Conservation (phyloP, 345 rosid genomes). For the Limnanthes douglasii region DNA sequence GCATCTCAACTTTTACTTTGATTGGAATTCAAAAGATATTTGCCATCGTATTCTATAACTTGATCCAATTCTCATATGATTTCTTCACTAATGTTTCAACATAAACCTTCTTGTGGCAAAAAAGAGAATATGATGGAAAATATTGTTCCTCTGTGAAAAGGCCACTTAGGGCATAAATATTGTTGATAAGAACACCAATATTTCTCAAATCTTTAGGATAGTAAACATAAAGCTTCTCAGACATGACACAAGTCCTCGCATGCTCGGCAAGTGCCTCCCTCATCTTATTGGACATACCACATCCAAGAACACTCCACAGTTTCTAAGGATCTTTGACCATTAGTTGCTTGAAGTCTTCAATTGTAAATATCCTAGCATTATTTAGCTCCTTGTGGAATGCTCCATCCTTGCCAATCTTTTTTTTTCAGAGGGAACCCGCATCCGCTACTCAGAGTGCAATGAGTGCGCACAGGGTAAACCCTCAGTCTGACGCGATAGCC, state of each 20-base stretch:
- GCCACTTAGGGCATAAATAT: slow-evolving; percentile 64
- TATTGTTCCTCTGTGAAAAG: slow-evolving; percentile 60
- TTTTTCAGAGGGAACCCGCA: too few species aligned
- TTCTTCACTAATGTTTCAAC: slow-evolving; percentile 82
- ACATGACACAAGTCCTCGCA: slow-evolving; percentile 74
- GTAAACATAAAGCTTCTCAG: slow-evolving; percentile 72
- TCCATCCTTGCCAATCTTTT: slow-evolving; percentile 96
- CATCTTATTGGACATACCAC: slow-evolving; percentile 99
- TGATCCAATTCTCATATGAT: slow-evolving; percentile 97
- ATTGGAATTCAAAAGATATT: slow-evolving; percentile 40
- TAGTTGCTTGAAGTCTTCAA: slow-evolving; percentile 77
- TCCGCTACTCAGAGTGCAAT: too few species aligned
- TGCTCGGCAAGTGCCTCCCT: slow-evolving; percentile 94
- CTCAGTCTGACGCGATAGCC: too few species aligned
- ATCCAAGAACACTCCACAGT: slow-evolving; percentile 82
- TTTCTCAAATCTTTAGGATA: slow-evolving; percentile 47
- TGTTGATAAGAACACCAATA: slow-evolving; percentile 70
- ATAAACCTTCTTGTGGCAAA: slow-evolving; percentile 65
- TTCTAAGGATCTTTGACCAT: slow-evolving; percentile 75
- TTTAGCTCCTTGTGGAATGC: slow-evolving; percentile 90
- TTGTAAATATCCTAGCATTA: slow-evolving; percentile 67
- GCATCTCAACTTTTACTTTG: slow-evolving; percentile 24
- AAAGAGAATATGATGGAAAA: slow-evolving; percentile 55
- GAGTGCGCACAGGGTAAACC: too few species aligned
- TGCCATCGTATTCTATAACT: slow-evolving; percentile 78